These are phyloP conservation scores for Aegilops bicornis DNA, from an alignment of 176 grass and related monocot genomes.

Conservation along the genomic window DNA sequence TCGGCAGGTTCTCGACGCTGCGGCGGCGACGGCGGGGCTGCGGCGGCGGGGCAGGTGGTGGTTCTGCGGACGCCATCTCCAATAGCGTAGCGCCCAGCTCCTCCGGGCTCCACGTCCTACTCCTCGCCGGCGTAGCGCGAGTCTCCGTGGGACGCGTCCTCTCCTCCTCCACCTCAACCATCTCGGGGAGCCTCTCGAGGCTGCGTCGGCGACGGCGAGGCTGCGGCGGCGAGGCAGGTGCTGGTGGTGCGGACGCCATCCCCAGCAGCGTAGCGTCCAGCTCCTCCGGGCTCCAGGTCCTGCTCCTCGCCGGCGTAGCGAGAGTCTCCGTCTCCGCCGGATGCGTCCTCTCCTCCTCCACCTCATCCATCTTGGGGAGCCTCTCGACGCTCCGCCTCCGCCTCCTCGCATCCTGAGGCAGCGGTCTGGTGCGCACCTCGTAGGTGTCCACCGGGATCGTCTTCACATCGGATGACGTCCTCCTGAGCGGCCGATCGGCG, in stretches of 20 bases:
- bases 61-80: not conserved
- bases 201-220: too few species aligned
- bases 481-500: slow-evolving; percentile 17
- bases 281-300: too few species aligned
- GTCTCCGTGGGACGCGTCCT: too few species aligned
- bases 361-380: slow-evolving; percentile 40
- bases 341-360: slow-evolving; percentile 27
- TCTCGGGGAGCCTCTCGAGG: too few species aligned
- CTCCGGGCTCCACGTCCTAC: slow-evolving; percentile 49
- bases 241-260: not conserved
- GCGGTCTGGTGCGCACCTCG: slow-evolving; percentile 25
- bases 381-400: slow-evolving; percentile 41
- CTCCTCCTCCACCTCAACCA: too few species aligned
- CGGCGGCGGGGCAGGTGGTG: not conserved
- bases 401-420: slow-evolving; percentile 8
- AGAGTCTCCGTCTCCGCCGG: slow-evolving; percentile 12
- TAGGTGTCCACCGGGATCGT: slow-evolving; percentile 62
- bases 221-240: too few species aligned
- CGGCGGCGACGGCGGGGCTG: slow-evolving; percentile 18
- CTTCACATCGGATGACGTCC: slow-evolving; percentile 41
- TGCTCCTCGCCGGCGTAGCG: not conserved
- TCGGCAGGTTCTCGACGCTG: slow-evolving; percentile 48
- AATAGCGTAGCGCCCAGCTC: not conserved
- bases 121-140: slow-evolving; percentile 20
- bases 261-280: too few species aligned